Conservation (phyloP, 2,329 filamentous ascomycete species). For the Fusarium sp. region DNA sequence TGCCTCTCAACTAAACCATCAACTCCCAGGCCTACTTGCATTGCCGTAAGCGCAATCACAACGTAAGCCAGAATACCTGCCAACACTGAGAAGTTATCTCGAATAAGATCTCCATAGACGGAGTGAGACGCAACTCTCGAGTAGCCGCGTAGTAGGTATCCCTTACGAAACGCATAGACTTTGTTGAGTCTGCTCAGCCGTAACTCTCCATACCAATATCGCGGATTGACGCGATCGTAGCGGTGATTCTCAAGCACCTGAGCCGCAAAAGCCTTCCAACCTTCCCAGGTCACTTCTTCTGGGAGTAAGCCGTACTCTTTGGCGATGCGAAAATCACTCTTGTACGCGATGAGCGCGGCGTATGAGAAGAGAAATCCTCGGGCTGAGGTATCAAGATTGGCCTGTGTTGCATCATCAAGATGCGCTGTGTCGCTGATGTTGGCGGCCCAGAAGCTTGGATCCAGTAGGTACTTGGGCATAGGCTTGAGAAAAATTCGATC, state of each 20-base stretch:
- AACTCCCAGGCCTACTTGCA: conserved; percentile 33
- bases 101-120: conserved; percentile 34
- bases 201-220: conserved; percentile 59
- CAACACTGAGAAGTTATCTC: conserved; percentile 36
- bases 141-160: conserved; percentile 29
- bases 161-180: conserved; percentile 32
- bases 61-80: conserved; percentile 38
- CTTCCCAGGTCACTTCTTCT: conserved; percentile 51
- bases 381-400: conserved; percentile 44
- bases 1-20: conserved; percentile 9
- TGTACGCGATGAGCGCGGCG: conserved; percentile 51
- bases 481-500: conserved; percentile 56
- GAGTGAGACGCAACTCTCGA: conserved; percentile 35
- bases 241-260: conserved; percentile 49
- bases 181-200: conserved; percentile 55
- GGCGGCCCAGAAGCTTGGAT: conserved; percentile 52
- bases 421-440: conserved; percentile 45
- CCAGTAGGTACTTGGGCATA: conserved; percentile 56
- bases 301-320: conserved; percentile 53
- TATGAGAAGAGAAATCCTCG: conserved; percentile 58
- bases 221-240: conserved; percentile 50
- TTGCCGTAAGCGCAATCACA: conserved; percentile 35
- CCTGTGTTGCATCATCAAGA: conserved; percentile 10
- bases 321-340: conserved; percentile 57
- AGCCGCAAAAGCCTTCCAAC: conserved; percentile 51